A percentile compares a stretch with the other conserved stretches of the same genome.
phyloP scores from a whole-genome alignment of 495 filamentous ascomycete species.

The Daldinia bambusicola region DNA sequence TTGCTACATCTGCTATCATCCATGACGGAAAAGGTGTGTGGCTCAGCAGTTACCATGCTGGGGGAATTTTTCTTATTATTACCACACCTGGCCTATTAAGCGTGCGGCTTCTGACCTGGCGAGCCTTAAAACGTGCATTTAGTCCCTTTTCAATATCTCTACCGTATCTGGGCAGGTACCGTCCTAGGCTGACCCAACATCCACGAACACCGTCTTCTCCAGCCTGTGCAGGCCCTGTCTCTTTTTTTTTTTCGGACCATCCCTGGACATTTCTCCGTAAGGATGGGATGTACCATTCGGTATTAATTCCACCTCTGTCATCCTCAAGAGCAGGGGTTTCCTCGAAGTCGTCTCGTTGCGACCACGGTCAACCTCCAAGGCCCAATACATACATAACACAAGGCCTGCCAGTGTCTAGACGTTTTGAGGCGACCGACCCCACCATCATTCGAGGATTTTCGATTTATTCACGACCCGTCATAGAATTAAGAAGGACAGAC shows the following conservation, averaged over 20 bases:
- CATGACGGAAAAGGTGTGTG: slow-evolving; percentile 57
- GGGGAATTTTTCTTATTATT: slow-evolving; percentile 48
- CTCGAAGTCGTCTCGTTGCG: slow-evolving; percentile 58
- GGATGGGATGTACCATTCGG: slow-evolving; percentile 57
- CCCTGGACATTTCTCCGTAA: slow-evolving; percentile 61
- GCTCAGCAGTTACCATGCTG: slow-evolving; percentile 58
- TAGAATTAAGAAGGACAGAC: slow-evolving; percentile 33
- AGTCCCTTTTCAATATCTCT: slow-evolving; percentile 51
- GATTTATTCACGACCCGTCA: slow-evolving; percentile 45
- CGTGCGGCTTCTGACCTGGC: slow-evolving; percentile 55
- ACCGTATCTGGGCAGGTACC: slow-evolving; percentile 50
- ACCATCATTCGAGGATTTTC: slow-evolving; percentile 49
- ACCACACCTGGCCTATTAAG: slow-evolving; percentile 52
- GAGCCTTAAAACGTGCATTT: slow-evolving; percentile 52
- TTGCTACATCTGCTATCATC: slow-evolving; percentile 50
- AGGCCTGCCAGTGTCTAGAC: slow-evolving; percentile 52
- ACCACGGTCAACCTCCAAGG: slow-evolving; percentile 54
- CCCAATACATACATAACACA: slow-evolving; percentile 56
- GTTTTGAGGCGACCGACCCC: slow-evolving; percentile 53
- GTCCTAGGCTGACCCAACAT: slow-evolving; percentile 50
- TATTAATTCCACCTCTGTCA: slow-evolving; percentile 63
- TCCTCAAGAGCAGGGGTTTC: slow-evolving; percentile 57
- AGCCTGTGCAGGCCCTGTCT: slow-evolving; percentile 57
- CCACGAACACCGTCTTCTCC: slow-evolving; percentile 47
- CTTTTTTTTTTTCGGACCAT: slow-evolving; percentile 58